A percentile compares a stretch with the other conserved stretches of the same genome.
phyloP scores from a whole-genome alignment of 345 rosid genomes.

The Aquilaria yunnanensis region DNA sequence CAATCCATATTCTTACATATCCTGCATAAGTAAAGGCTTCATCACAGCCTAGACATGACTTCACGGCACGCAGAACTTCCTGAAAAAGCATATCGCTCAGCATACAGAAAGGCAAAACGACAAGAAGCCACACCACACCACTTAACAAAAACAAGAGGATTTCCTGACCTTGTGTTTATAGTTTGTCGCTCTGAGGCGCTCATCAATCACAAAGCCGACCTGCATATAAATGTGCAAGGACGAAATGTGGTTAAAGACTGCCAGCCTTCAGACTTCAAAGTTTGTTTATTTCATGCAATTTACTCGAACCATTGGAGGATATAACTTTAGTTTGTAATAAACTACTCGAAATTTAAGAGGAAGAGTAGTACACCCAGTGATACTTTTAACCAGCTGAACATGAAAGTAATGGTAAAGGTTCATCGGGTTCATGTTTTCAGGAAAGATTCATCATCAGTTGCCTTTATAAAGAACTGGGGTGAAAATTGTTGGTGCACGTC shows the following conservation, averaged over 20 bases:
- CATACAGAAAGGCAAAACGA: neutral
- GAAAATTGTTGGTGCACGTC: too few relatives aligned
- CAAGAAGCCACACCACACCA: neutral
- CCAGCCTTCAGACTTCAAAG: neutral
- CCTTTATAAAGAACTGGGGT: too few relatives aligned
- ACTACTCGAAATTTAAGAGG: too few relatives aligned
- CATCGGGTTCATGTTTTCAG: too few relatives aligned
- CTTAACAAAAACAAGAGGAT: neutral
- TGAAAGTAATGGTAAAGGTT: too few relatives aligned
- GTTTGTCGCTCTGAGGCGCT: conserved; percentile 65
- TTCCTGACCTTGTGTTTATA: conserved; percentile 74
- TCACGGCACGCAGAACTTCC: conserved; percentile 72
- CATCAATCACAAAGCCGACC: conserved; percentile 86
- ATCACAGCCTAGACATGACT: conserved; percentile 48
- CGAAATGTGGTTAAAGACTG: conserved; percentile 1
- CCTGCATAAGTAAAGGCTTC: conserved; percentile 85
- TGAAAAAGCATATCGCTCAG: conserved; percentile 17
- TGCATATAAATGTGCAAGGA: conserved; percentile 19
- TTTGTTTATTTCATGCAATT: neutral
- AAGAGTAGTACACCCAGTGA: too few relatives aligned
- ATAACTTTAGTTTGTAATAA: too few relatives aligned
- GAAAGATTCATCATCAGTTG: too few relatives aligned
- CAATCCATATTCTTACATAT: conserved; percentile 48
- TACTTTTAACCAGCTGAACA: too few relatives aligned
- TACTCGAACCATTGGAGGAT: too few relatives aligned